These are phyloP conservation scores for Royoungia palumana DNA, from an alignment of 768 basidiomycete species.

Conservation along the genomic window DNA sequence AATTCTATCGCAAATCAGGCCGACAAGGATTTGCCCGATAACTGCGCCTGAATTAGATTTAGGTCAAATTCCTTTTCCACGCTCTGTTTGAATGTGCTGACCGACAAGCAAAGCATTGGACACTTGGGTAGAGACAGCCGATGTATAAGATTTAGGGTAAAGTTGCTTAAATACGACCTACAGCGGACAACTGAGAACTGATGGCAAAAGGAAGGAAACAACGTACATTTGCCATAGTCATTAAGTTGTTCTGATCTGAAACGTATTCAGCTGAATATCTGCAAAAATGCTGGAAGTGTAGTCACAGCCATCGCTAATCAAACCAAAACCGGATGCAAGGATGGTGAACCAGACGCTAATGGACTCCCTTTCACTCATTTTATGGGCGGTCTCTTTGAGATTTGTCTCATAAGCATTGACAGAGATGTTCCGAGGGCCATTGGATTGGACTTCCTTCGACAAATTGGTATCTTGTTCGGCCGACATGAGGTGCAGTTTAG, in stretches of 20 bases:
- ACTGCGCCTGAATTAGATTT: constrained; percentile 45
- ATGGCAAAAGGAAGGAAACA: background rate
- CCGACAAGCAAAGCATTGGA: constrained; percentile 71
- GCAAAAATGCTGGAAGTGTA: constrained; percentile 4
- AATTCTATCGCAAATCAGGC: constrained; percentile 66
- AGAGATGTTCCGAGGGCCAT: constrained; percentile 16
- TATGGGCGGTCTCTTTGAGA: constrained; percentile 22
- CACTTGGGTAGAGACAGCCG: constrained; percentile 60
- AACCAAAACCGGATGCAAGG: constrained; percentile 58
- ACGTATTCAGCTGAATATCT: constrained; percentile 3
- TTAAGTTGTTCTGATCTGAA: constrained; percentile 65
- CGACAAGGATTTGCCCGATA: constrained; percentile 59
- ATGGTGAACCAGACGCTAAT: constrained; percentile 64
- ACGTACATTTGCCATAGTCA: constrained; percentile 64
- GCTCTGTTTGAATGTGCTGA: constrained; percentile 23
- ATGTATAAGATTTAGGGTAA: constrained; percentile 61
- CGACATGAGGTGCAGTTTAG: constrained; percentile 18
- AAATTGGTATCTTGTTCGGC: constrained; percentile 13
- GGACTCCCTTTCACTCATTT: constrained; percentile 37
- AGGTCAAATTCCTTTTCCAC: background rate
- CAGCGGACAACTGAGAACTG: constrained; percentile 10
- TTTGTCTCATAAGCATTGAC: constrained; percentile 22
- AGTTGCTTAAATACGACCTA: constrained; percentile 64
- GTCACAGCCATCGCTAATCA: constrained; percentile 62
- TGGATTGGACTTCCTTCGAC: constrained; percentile 9